Base-by-base conservation (phyloP, 495 filamentous ascomycete species). In the Xylaria flabelliformis region DNA sequence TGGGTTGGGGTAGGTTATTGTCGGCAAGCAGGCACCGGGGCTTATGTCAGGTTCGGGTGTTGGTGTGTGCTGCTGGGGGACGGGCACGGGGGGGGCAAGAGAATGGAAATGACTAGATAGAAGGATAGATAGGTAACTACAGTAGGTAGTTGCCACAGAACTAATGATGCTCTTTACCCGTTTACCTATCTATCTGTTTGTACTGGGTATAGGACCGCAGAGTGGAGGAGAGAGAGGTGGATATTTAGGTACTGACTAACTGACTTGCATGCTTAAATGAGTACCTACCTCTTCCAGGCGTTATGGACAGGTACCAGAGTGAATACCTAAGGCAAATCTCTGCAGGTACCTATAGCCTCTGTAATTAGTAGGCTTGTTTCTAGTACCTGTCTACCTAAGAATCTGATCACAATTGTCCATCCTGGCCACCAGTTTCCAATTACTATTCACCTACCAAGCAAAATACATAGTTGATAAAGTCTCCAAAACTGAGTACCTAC, bases 21-120 rank as follows among this genome's bases (percentile, higher is more conserved):
- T 48, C 36, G 62, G 62, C 41, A 64, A 44, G 62, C 42, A 46
- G 26, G 29, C 56, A 29, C 56, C 32, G 26, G 19, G 36, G 59
- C 34, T 63, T 63, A 63, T 63, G 59, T 63, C 59, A 42, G 39
- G 39, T 2, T 12, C 9, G 39, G 39, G 59, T 39, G 39, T 61
- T 61, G 29, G 56, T 2, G 17, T n/a, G 56, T 7, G 39, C 56
- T 61, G 39, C n/a, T 44, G 12, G 29, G 61, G 5, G 3, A 62
- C 58, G 1, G 61, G 61, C 39, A 21, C 61, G 36, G 42, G 26
- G 5, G 39, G 61, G 61, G 39, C 61, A 10, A 64, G 26, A 29
- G 39, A 44, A 24, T 15, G 61, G 39, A 44, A 64, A 21, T 12
- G 32, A 12, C 21, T 10, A 63, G 36, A 39, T 39, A 39, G 36